These are phyloP conservation scores for Neolecta irregularis DNA, from an alignment of 1,139 yeast genomes.

Conservation along the genomic window DNA sequence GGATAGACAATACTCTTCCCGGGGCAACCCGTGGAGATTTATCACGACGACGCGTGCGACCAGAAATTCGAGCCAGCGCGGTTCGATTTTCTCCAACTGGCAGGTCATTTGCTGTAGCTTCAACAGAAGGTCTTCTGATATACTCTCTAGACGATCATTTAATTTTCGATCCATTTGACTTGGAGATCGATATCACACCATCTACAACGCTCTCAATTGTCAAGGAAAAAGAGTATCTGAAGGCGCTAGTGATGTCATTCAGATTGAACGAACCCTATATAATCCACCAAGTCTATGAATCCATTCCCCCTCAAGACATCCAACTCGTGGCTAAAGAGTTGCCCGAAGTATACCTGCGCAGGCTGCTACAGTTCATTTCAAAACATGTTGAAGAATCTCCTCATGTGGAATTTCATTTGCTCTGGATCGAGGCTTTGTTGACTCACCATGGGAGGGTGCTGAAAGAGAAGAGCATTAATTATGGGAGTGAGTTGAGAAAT, in stretches of 20 bases:
- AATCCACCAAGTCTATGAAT: slow-evolving; percentile 58
- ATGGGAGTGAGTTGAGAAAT: slow-evolving; percentile 47
- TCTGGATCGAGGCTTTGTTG: slow-evolving; percentile 62
- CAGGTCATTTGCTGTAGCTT: slow-evolving; percentile 82
- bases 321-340: slow-evolving; percentile 47
- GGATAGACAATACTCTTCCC: slow-evolving; percentile 62
- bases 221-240: slow-evolving; percentile 53
- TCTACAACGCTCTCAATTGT: slow-evolving; percentile 51
- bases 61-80: slow-evolving; percentile 64
- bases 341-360: slow-evolving; percentile 62
- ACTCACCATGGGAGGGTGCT: slow-evolving; percentile 68
- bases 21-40: slow-evolving; percentile 84
- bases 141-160: slow-evolving; percentile 65
- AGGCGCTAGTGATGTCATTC: slow-evolving; percentile 84
- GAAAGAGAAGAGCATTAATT: slow-evolving; percentile 44
- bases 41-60: slow-evolving; percentile 59
- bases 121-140: slow-evolving; percentile 81
- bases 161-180: slow-evolving; percentile 84
- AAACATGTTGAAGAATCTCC: slow-evolving; percentile 55
- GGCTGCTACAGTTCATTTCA: slow-evolving; percentile 57
- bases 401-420: slow-evolving; percentile 67
- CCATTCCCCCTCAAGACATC: slow-evolving; percentile 61
- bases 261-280: slow-evolving; percentile 70
- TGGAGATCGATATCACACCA: slow-evolving; percentile 86
- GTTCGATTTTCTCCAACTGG: slow-evolving; percentile 83